Conservation (phyloP, 345 rosid species). For the Acer campestre region DNA sequence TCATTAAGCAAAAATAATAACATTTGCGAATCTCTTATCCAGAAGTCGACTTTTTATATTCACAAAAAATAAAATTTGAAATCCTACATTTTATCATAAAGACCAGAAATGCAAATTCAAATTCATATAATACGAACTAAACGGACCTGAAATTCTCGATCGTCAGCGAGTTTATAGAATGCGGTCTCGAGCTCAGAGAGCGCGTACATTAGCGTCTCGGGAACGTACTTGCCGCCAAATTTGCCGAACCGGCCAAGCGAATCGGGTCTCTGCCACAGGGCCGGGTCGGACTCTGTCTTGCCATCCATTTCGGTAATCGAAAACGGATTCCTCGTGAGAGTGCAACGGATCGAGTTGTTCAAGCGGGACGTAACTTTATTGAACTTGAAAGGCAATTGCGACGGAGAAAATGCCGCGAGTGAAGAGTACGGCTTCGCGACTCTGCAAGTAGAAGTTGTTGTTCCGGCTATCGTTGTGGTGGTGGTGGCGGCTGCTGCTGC, state of each 20-base stretch:
- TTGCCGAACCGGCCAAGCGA: constrained; percentile 84
- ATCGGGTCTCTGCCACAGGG: constrained; percentile 69
- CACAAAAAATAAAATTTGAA: neutral
- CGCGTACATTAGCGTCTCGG: constrained; percentile 89
- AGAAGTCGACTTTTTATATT: too few relatives aligned
- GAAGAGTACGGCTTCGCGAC: constrained; percentile 23
- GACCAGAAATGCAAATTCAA: neutral
- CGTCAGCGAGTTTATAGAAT: constrained; percentile 58
- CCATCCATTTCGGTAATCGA: constrained; percentile 44
- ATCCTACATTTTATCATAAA: neutral
- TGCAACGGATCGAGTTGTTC: constrained; percentile 39
- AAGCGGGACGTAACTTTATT: constrained; percentile 23
- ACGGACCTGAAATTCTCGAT: constrained; percentile 71
- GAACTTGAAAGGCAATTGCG: constrained; percentile 29
- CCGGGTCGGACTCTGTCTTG: constrained; percentile 32
- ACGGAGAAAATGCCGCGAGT: constrained; percentile 19
- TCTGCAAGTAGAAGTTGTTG: constrained; percentile 8
- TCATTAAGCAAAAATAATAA: too few relatives aligned
- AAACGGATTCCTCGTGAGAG: constrained; percentile 47
- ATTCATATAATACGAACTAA: neutral
- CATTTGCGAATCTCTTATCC: too few relatives aligned
- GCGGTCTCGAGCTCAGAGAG: constrained; percentile 85
- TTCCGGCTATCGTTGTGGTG: constrained; percentile 24
- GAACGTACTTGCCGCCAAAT: constrained; percentile 93
- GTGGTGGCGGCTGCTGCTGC: neutral